A percentile compares a stretch with the other conserved stretches of the same genome.
These are phyloP conservation scores for Yamadazyma phyllophila DNA, from an alignment of 805 yeast genomes.

Conservation along the genomic window DNA sequence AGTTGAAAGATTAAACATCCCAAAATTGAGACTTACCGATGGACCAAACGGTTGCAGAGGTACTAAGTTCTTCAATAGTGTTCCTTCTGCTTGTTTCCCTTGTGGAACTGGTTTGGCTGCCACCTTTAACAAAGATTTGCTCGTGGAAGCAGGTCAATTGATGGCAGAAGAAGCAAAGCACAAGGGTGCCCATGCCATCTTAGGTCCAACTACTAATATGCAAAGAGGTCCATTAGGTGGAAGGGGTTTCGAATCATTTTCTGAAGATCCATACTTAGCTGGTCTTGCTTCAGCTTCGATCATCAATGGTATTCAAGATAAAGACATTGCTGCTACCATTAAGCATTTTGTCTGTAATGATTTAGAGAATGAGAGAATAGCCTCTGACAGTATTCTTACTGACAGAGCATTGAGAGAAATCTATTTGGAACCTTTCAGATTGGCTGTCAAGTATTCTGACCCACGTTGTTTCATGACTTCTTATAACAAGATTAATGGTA, in stretches of 20 bases:
- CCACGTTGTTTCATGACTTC: conserved; percentile 62
- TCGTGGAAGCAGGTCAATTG: conserved; percentile 47
- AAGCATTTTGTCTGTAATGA: conserved; percentile 67
- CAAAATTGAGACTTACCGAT: conserved; percentile 48
- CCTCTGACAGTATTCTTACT: conserved; percentile 47
- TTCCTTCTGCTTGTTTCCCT: conserved; percentile 59
- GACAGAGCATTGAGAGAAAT: conserved; percentile 65
- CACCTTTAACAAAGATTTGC: conserved; percentile 51
- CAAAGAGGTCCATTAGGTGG: conserved; percentile 63
- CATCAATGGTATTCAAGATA: conserved; percentile 54
- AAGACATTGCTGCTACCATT: conserved; percentile 52
- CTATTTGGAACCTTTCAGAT: conserved; percentile 60
- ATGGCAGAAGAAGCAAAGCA: conserved; percentile 54
- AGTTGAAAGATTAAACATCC: conserved; percentile 41
- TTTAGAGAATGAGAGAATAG: conserved; percentile 53
- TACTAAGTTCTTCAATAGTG: conserved; percentile 50
- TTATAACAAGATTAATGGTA: conserved; percentile 62
- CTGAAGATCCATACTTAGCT: conserved; percentile 56
- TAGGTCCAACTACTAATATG: conserved; percentile 48
- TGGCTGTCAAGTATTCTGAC: conserved; percentile 50
- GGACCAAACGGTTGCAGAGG: conserved; percentile 69
- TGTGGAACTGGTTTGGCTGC: conserved; percentile 61
- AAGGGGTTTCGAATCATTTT: conserved; percentile 59
- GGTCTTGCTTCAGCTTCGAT: conserved; percentile 48
- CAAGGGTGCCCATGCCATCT: conserved; percentile 46